phyloP scores from a whole-genome alignment of 2,329 filamentous ascomycete genomes.

The Metarhizium robertsii region DNA sequence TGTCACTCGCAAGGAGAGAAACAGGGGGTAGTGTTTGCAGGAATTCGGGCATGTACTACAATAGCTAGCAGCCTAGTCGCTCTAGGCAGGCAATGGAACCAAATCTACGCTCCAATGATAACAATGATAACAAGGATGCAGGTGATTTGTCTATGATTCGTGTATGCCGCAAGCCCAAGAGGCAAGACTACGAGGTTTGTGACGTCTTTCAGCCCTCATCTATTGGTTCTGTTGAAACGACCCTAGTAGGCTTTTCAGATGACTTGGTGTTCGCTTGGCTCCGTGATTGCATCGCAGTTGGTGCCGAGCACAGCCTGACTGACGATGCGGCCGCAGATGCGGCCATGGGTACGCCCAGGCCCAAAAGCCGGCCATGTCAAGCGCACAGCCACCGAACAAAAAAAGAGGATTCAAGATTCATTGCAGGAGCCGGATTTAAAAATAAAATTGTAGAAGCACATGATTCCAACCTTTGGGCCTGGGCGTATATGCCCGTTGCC shows the following conservation, averaged over 20 bases:
- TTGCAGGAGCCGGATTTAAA: not conserved
- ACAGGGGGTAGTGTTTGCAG: not conserved
- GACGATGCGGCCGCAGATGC: not conserved
- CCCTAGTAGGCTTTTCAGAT: not conserved
- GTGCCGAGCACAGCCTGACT: not conserved
- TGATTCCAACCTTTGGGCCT: not conserved
- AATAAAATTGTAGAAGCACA: not conserved
- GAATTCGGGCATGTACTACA: not conserved
- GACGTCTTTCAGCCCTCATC: not conserved
- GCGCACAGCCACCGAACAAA: not conserved
- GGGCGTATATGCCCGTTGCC: not conserved
- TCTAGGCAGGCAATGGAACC: not conserved
- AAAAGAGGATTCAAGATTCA: not conserved
- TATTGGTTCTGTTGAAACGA: not conserved
- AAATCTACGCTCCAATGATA: not conserved
- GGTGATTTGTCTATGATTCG: not conserved
- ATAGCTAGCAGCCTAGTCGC: not conserved
- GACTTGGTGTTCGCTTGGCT: not conserved
- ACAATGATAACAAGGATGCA: not conserved
- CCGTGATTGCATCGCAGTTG: not conserved
- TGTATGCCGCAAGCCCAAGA: not conserved
- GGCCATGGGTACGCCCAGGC: conserved; percentile 1
- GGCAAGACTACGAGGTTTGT: not conserved
- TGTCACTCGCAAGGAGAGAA: not conserved
- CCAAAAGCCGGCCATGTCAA: conserved; percentile 4